Evolutionary conservation across 208 protist species (phyloP), one percentile per base, ranked within the genome.

Genomic region (Novymonas esmeraldas): DNA sequence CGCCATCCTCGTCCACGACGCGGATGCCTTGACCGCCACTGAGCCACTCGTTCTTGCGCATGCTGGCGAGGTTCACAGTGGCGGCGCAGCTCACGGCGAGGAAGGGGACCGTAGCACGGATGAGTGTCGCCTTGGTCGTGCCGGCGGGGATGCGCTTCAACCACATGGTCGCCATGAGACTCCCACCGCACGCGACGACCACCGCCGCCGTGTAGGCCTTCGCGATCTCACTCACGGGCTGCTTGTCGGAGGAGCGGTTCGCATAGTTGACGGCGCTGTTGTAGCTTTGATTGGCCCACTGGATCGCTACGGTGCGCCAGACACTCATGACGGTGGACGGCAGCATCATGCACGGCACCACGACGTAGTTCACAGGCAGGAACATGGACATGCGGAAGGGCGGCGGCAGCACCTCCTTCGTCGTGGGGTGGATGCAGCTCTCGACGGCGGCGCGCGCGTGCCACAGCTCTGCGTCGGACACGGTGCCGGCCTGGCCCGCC

Each of bases 211-310:
- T 64, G 73, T 94, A 96, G 28, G 88, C 91, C 77, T 91, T 91
- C 26, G 65, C 29, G n/a, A 95, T 80, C 55, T 95, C 93, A 2
- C 61, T 69, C 59, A 85, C 65, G 10, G 85, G 79, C 74, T 95
- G 90, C 64, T 92, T 92, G 50, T 92, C 89, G n/a, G 89, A 93
- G 74, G 90, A 94, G 59, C 95, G 84, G 74, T 98, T 98, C 10
- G 93, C 89, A 81, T 98, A 96, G 79, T 98, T 98, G 28, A 98
- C 83, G 2, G 88, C 89, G 50, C 88, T 85, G 84, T 98, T 97
- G 73, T 96, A 97, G 73, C 86, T 96, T 78, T 98, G 93, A 66
- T 98, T 98, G 50, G 97, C 84, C 87, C 84, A 97, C 84, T 98
- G 95, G 56, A 97, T 94, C 42, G 84, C 85, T 18, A 97, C 49